Conservation (phyloP, 129 eudicot species). For the Lactuca sativa region DNA sequence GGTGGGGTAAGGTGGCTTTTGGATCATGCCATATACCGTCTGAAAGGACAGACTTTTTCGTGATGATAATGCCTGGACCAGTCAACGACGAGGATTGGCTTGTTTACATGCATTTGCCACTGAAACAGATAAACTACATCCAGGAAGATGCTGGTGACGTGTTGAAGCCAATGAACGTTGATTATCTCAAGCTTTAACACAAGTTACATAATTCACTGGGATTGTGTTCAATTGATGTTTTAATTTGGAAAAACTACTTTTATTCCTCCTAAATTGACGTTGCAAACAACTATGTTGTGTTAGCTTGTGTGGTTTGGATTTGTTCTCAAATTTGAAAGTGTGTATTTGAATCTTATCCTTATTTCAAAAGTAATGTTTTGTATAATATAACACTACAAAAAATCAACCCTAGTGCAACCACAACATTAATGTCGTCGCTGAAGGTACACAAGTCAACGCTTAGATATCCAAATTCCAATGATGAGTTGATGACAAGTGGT, state of each 20-base stretch:
- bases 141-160: conserved; percentile 36
- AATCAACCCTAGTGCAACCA: no score
- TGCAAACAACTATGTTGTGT: background rate
- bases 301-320: background rate
- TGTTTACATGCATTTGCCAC: conserved; percentile 55
- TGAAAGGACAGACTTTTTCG: conserved; percentile 45
- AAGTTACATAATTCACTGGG: background rate
- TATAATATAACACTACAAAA: no score
- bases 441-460: no score
- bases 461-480: no score
- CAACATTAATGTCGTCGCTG: no score
- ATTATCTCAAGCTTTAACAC: conserved; percentile 27
- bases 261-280: background rate
- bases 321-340: no score
- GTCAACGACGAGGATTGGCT: conserved; percentile 60
- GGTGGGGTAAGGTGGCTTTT: conserved; percentile 53
- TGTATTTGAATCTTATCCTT: no score
- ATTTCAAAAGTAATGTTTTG: no score
- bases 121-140: conserved; percentile 39
- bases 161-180: conserved; percentile 39
- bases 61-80: conserved; percentile 55
- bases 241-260: background rate
- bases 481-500: no score
- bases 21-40: conserved; percentile 56
- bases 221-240: background rate